Percentiles rank a stretch among this genome's conserved stretches.
Evolutionary conservation across 2,329 filamentous ascomycete species (phyloP).

Genomic region (Phialemonium atrogriseum): DNA sequence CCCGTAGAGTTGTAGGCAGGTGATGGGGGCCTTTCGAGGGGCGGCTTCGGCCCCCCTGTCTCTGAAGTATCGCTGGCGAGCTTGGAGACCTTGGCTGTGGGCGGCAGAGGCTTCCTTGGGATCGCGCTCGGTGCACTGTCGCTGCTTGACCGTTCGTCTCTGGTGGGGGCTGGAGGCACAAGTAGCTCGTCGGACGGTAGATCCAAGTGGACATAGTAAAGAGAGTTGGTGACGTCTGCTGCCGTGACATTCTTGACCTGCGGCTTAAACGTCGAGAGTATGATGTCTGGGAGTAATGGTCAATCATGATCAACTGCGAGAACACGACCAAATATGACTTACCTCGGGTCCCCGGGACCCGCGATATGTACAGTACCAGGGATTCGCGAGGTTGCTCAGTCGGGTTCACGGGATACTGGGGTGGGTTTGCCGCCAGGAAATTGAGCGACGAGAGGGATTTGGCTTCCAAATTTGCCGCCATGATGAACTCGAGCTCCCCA

Average conservation of each 20-base stretch:
- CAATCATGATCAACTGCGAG: constrained; percentile 5
- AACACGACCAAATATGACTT: constrained; percentile 17
- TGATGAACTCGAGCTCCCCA: constrained; percentile 5
- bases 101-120: constrained; percentile 42
- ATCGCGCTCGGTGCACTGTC: constrained; percentile 35
- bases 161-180: constrained; percentile 16
- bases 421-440: constrained; percentile 74
- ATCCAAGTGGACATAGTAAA: constrained; percentile 87
- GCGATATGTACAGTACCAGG: constrained; percentile 80
- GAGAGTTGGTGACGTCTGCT: constrained; percentile 75
- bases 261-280: constrained; percentile 85
- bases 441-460: constrained; percentile 75
- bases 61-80: constrained; percentile 3
- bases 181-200: constrained; percentile 46
- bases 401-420: constrained; percentile 73
- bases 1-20: constrained; percentile 1
- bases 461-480: constrained; percentile 57
- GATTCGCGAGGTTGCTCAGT: constrained; percentile 60
- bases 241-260: constrained; percentile 80
- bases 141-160: constrained; percentile 30
- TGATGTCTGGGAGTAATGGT: constrained; percentile 59
- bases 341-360: constrained; percentile 89
- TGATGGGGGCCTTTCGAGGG: constrained; percentile 4
- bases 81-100: constrained; percentile 13
- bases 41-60: neutral